Evolutionary conservation across 140 eudicot genomes (phyloP).

Genomic region (Oenanthe javanica): DNA sequence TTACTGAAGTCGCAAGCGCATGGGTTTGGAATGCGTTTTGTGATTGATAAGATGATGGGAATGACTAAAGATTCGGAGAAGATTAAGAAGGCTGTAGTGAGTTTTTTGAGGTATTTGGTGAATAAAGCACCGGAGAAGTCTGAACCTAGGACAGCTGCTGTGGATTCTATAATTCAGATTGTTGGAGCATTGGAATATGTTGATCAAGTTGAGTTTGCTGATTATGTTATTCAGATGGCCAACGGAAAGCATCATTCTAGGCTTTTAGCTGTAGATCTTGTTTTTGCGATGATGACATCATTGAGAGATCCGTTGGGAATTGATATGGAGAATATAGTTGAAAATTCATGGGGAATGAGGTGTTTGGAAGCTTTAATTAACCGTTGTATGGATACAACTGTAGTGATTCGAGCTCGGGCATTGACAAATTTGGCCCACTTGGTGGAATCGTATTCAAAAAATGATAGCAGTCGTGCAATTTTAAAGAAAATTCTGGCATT

Average conservation of each 20-base stretch:
- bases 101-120: conserved; percentile 66
- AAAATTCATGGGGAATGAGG: conserved; percentile 64
- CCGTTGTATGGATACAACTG: conserved; percentile 74
- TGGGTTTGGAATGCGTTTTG: conserved; percentile 45
- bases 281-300: conserved; percentile 46
- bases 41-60: conserved; percentile 43
- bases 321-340: conserved; percentile 30
- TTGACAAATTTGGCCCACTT: conserved; percentile 77
- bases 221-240: conserved; percentile 70
- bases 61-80: conserved; percentile 45
- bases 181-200: conserved; percentile 48
- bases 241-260: conserved; percentile 69
- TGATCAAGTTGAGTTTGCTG: conserved; percentile 61
- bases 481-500: conserved; percentile 62
- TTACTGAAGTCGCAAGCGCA: conserved; percentile 51
- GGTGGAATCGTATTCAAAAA: conserved; percentile 41
- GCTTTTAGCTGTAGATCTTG: conserved; percentile 70
- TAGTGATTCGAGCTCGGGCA: conserved; percentile 78
- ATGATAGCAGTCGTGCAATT: conserved; percentile 23
- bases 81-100: conserved; percentile 49
- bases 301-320: conserved; percentile 34
- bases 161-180: conserved; percentile 71
- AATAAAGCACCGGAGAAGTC: conserved; percentile 71
- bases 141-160: conserved; percentile 77
- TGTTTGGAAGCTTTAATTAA: conserved; percentile 59